Evolutionary conservation across 306 rosid species (phyloP), one percentile per base, ranked within the genome.

Genomic region (Rubus parviflorus): DNA sequence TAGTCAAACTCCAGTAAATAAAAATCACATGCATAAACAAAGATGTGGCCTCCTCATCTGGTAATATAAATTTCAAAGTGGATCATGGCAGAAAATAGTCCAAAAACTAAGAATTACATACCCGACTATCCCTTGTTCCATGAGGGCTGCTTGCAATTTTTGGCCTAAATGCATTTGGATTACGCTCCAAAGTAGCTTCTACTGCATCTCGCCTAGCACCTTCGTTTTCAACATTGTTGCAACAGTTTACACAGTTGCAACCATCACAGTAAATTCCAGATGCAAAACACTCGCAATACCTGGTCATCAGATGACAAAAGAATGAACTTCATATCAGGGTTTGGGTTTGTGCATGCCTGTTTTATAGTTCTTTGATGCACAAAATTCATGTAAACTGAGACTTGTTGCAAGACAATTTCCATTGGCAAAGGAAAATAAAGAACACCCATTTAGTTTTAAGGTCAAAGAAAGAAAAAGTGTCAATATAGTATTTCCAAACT

Each of bases 271-370:
- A 91, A 86, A 96, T 92, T 84, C 99, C 98, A 62, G 99, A 96
- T 73, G 99, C 99, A 84, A 96, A 96, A 85, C 99, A 96, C 87
- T 96, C 99, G 66, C 99, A 96, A 70, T 96, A 96, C 90, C 99
- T 96, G 93, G 82, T 79, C 84, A 83, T 75, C 68, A 87, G n/a
- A 86, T 75, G 56, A 71, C 41, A 65, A 75, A 71, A 68, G 72
- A 80, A 73, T 37, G 19, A 90, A 80, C 72, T 71, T 72, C 61
- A 57, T 43, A 49, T 60, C 11, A 19, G 76, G 22, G 60, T 78
- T 43, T 37, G 2, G 2, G 58, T n/a, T 72, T 53, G n/a, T 52
- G 72, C 62, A 0, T 70, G 56, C 71, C 68, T 56, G 38, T 15
- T 52, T 42, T 72, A 35, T 13, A 52, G 48, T 72, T 48, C 13